Conservation (phyloP, 2,329 filamentous ascomycete genomes). For the Diaporthe sp. region DNA sequence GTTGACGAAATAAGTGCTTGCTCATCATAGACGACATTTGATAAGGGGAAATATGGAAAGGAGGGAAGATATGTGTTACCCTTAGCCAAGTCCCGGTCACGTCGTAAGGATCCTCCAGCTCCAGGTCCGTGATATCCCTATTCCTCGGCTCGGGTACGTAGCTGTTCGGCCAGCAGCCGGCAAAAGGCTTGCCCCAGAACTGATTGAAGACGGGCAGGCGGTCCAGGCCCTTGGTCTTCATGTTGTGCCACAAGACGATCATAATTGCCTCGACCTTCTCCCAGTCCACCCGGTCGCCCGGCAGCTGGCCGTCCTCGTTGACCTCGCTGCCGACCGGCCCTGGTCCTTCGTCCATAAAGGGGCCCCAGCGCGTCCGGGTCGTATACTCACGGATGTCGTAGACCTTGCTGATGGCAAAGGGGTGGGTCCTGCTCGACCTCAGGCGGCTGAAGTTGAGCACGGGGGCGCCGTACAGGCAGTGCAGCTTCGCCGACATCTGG, state of each 20-base stretch:
- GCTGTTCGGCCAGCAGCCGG: conserved; percentile 65
- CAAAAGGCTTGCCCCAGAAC: conserved; percentile 69
- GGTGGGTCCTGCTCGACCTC: conserved; percentile 58
- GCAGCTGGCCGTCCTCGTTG: conserved; percentile 1
- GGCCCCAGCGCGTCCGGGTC: conserved; percentile 74
- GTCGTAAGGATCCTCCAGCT: conserved; percentile 76
- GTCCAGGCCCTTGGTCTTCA: conserved; percentile 61
- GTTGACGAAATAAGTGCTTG: not conserved
- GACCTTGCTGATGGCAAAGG: conserved; percentile 75
- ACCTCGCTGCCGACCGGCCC: conserved; percentile 15
- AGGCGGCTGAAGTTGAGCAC: conserved; percentile 56
- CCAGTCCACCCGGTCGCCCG: conserved; percentile 74
- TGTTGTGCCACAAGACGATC: conserved; percentile 75
- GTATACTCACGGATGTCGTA: conserved; percentile 82
- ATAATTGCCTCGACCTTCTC: conserved; percentile 83
- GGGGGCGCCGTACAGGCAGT: conserved; percentile 76
- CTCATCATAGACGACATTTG: not conserved
- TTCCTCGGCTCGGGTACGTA: conserved; percentile 54
- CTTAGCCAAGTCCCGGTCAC: conserved; percentile 79
- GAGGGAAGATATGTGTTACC: conserved; percentile 54
- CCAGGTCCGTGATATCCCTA: conserved; percentile 57
- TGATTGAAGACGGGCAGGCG: conserved; percentile 59
- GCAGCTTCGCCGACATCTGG: conserved; percentile 78
- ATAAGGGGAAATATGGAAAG: not conserved
- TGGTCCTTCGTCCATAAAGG: conserved; percentile 74